These are phyloP conservation scores for Lactarius tabidus DNA, from an alignment of 768 basidiomycete genomes.

Conservation along the genomic window DNA sequence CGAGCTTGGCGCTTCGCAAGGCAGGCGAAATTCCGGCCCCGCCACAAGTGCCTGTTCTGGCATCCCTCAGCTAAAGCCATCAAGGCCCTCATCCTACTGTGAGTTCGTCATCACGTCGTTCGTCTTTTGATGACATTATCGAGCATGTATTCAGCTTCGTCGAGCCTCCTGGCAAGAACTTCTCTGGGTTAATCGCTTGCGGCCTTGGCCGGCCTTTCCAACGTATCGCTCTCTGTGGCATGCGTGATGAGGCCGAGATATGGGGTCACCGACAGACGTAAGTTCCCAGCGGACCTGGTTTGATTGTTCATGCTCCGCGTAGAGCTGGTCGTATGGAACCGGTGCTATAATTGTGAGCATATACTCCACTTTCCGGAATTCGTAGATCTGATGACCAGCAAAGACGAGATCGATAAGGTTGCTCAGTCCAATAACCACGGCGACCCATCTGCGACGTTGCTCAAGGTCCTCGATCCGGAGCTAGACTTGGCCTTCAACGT, in stretches of 20 bases:
- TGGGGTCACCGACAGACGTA: slow-evolving; percentile 81
- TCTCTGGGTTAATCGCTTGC: slow-evolving; percentile 82
- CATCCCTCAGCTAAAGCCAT: too few relatives aligned
- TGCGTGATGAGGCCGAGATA: slow-evolving; percentile 88
- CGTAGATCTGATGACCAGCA: slow-evolving; percentile 23
- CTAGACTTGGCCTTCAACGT: slow-evolving; percentile 85
- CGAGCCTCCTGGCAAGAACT: slow-evolving; percentile 88
- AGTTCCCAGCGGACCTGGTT: slow-evolving; percentile 81
- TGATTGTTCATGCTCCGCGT: slow-evolving; percentile 82
- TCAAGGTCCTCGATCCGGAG: slow-evolving; percentile 93
- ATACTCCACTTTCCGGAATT: background rate
- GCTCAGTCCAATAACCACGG: slow-evolving; percentile 86
- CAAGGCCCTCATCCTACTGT: too few relatives aligned
- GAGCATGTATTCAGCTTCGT: slow-evolving; percentile 53
- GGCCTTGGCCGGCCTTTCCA: slow-evolving; percentile 84
- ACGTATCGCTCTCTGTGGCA: slow-evolving; percentile 87
- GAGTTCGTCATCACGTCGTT: slow-evolving; percentile 24
- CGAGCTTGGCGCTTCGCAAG: too few relatives aligned
- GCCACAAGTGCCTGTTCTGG: too few relatives aligned
- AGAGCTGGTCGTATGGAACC: slow-evolving; percentile 79
- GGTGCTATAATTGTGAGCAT: slow-evolving; percentile 60
- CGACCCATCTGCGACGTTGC: slow-evolving; percentile 83
- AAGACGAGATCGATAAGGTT: slow-evolving; percentile 90
- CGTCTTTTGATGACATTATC: slow-evolving; percentile 4
- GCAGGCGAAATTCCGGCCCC: too few relatives aligned